Percentiles rank a stretch among this genome's conserved stretches.
phyloP scores from a whole-genome alignment of 2,329 filamentous ascomycete genomes.

The Aureobasidium sp. region DNA sequence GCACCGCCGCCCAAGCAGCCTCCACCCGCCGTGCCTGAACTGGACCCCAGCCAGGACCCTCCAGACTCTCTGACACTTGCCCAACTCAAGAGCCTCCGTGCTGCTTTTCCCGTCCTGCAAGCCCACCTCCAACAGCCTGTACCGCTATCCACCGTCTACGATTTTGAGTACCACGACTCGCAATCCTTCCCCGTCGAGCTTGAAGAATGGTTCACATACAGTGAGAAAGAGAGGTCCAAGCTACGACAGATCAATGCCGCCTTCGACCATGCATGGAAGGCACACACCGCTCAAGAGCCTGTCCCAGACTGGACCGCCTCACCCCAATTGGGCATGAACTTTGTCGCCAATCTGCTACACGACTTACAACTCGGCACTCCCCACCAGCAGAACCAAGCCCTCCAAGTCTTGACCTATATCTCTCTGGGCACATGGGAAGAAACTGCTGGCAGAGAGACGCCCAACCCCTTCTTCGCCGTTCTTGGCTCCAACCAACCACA shows the following conservation, averaged over 20 bases:
- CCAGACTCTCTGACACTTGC: conserved; percentile 39
- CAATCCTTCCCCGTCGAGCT: conserved; percentile 71
- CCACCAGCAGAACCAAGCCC: conserved; percentile 24
- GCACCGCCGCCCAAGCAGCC: conserved; percentile 33
- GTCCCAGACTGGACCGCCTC: conserved; percentile 58
- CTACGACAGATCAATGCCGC: conserved; percentile 65
- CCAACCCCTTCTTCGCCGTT: conserved; percentile 9
- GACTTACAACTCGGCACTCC: conserved; percentile 25
- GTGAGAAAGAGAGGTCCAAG: conserved; percentile 74
- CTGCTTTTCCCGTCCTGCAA: conserved; percentile 34
- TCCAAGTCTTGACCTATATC: conserved; percentile 40
- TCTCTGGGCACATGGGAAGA: conserved; percentile 42
- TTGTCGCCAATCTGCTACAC: conserved; percentile 41
- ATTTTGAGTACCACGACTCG: conserved; percentile 56
- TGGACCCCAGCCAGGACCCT: conserved; percentile 25
- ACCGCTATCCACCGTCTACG: conserved; percentile 49
- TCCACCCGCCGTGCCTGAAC: conserved; percentile 28
- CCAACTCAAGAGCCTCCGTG: conserved; percentile 37
- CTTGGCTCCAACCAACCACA: not conserved
- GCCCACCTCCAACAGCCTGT: conserved; percentile 17
- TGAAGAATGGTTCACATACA: conserved; percentile 96
- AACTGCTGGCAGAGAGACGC: conserved; percentile 31
- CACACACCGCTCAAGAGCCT: conserved; percentile 26
- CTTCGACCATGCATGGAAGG: conserved; percentile 67
- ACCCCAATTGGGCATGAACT: conserved; percentile 44